Conservation (phyloP, 805 yeast species). For the Sugiyamaella chiloensis region DNA sequence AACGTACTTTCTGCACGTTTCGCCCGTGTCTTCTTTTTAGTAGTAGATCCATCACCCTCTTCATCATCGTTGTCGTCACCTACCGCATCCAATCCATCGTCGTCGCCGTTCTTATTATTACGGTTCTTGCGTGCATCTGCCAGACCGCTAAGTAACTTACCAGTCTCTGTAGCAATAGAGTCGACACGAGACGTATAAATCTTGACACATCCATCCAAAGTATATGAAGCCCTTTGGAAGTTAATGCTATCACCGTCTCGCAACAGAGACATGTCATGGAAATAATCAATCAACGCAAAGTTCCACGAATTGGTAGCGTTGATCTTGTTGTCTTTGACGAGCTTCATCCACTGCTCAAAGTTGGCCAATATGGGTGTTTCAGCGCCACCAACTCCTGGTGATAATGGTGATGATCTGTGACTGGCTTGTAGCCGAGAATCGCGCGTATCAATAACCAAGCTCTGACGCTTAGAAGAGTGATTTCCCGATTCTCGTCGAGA, state of each 20-base stretch:
- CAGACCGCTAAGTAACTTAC: conserved; percentile 73
- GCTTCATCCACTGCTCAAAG: conserved; percentile 77
- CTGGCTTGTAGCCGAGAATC: conserved; percentile 10
- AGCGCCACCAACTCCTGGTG: conserved; percentile 1
- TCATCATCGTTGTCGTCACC: conserved; percentile 38
- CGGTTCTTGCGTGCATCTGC: conserved; percentile 37
- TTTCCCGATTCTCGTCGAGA: conserved; percentile 21
- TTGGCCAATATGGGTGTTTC: conserved; percentile 34
- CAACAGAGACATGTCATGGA: conserved; percentile 73
- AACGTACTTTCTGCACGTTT: conserved; percentile 31
- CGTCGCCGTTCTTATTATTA: conserved; percentile 18
- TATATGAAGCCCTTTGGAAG: conserved; percentile 86
- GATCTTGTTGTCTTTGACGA: conserved; percentile 78
- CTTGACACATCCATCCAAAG: conserved; percentile 92
- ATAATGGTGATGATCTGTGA: neutral
- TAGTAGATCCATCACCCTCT: conserved; percentile 20
- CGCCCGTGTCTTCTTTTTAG: conserved; percentile 24
- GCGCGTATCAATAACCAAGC: conserved; percentile 21
- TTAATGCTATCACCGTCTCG: conserved; percentile 76
- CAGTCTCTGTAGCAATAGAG: conserved; percentile 87
- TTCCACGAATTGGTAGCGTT: conserved; percentile 86
- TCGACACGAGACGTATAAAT: conserved; percentile 89
- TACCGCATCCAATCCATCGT: conserved; percentile 27
- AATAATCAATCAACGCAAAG: conserved; percentile 86
- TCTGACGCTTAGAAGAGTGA: conserved; percentile 13